phyloP scores from a whole-genome alignment of 257 asterid genomes.

The Marsdenia floribunda region DNA sequence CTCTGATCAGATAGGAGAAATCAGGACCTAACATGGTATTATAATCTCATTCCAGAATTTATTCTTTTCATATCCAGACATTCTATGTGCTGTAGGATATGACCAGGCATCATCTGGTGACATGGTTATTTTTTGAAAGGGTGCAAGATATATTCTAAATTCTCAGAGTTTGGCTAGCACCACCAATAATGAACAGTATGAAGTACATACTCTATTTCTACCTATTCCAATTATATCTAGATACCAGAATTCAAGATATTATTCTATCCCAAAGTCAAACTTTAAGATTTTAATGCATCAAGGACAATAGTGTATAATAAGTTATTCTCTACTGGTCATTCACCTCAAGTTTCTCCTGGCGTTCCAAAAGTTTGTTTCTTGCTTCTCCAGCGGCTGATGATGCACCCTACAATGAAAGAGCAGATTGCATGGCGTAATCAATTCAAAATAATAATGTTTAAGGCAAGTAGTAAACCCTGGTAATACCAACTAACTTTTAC shows the following conservation, averaged over 20 bases:
- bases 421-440: not conserved
- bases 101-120: not conserved
- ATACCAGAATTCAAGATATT: not conserved
- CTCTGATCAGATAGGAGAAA: not conserved
- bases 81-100: not conserved
- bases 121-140: not conserved
- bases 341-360: slow-evolving; percentile 93
- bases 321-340: slow-evolving; percentile 13
- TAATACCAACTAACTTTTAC: slow-evolving; percentile 33
- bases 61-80: not conserved
- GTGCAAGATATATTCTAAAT: not conserved
- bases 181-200: not conserved
- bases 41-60: not conserved
- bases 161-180: not conserved
- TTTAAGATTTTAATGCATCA: not conserved
- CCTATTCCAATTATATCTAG: not conserved
- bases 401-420: slow-evolving; percentile 54
- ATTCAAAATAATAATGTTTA: not conserved
- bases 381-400: slow-evolving; percentile 86
- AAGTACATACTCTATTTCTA: not conserved
- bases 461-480: not conserved
- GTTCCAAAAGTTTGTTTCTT: slow-evolving; percentile 78
- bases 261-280: not conserved
- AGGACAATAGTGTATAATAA: not conserved
- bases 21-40: not conserved